A percentile compares a stretch with the other conserved stretches of the same genome.
Evolutionary conservation across 2,329 filamentous ascomycete genomes (phyloP).

Genomic region (Trichophyton schoenleinii): DNA sequence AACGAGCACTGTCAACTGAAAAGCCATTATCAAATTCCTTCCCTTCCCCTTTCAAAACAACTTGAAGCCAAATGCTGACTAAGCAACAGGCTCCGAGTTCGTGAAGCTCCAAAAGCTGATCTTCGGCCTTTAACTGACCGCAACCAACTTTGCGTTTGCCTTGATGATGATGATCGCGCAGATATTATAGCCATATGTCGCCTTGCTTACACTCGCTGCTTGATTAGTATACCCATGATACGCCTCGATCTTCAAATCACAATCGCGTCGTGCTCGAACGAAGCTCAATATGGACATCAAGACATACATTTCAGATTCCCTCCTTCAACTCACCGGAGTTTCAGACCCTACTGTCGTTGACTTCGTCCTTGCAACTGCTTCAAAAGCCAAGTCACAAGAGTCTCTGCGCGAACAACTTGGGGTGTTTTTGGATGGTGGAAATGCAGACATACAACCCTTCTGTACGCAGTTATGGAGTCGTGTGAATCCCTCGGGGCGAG

Average conservation of each 20-base stretch:
- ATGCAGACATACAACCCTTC: slow-evolving; percentile 36
- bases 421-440: slow-evolving; percentile 39
- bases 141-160: background rate
- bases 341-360: slow-evolving; percentile 45
- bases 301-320: slow-evolving; percentile 38
- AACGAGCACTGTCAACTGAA: background rate
- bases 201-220: background rate
- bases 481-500: slow-evolving; percentile 17
- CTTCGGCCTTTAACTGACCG: background rate
- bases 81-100: background rate
- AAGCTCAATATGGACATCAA: slow-evolving; percentile 25
- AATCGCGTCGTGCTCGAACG: background rate
- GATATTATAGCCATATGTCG: background rate
- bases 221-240: background rate
- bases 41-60: too few relatives aligned
- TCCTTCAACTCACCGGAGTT: slow-evolving; percentile 42
- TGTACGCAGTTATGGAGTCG: slow-evolving; percentile 35
- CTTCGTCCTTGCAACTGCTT: slow-evolving; percentile 44
- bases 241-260: background rate
- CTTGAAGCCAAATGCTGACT: background rate
- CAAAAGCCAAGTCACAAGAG: slow-evolving; percentile 36
- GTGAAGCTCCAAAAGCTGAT: background rate
- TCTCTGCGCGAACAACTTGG: slow-evolving; percentile 40
- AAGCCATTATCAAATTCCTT: background rate
- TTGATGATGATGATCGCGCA: background rate